Evolutionary conservation across 2,329 filamentous ascomycete genomes (phyloP), one percentile per base, ranked within the genome.

Genomic region (Blastomyces gilchristii): DNA sequence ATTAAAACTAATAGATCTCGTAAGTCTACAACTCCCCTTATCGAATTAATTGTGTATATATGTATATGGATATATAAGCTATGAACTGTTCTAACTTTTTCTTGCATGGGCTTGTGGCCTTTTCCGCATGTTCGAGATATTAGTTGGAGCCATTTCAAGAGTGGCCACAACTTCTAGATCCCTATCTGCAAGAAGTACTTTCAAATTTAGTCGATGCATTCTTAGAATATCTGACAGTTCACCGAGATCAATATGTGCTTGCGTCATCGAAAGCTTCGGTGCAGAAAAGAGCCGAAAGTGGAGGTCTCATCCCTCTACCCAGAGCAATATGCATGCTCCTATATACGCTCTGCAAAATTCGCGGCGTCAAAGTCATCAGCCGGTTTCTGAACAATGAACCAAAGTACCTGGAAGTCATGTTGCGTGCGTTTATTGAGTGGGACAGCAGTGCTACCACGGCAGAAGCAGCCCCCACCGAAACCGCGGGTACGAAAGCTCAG

Each of bases 341-440:
- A 45, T 97, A 97, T 73, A 88, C 87, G 0, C 88, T 99, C 65
- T 97, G 91, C 81, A 99, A 99, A 76, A 88, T 97, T 60, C 85
- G 94, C 61, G 93, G 94, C 31, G 87, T 94, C 72, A 97, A 97
- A 75, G 88, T 99, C 60, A 87, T 99, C 68, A 86, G 91, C 61
- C 85, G 90, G 52, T 97, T 97, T 71, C 80, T 99, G 67, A 93
- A 89, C 72, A 96, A 94, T 67, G 94, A 97, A 74, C 88, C 91
- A 1, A 87, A 84, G 70, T 88, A 92, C 70, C 83, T 99, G 16
- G 92, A 96, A 72, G 82, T 88, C 0, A 81, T 99, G 65, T 80
- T 97, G 9, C 81, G 82, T 1, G 87, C 88, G 18, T 84, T 96
- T 52, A 90, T 95, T 71, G 80, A 82, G 41, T 81, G 80, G 69